phyloP scores from a whole-genome alignment of 441 rosid species.

The Macaranga tanarius region DNA sequence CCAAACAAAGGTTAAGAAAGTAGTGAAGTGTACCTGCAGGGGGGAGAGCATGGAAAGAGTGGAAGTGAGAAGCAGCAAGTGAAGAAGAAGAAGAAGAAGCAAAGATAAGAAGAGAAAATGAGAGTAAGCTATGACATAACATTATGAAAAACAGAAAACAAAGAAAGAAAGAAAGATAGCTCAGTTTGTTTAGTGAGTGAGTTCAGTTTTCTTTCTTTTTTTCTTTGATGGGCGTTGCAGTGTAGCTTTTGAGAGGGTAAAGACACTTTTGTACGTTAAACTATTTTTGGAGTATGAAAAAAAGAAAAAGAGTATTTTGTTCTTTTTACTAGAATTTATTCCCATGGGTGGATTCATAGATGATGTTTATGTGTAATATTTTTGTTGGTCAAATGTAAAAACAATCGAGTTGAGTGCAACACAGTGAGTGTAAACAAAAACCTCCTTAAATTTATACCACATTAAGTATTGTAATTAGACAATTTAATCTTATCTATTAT shows the following conservation, averaged over 20 bases:
- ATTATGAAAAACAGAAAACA: constrained; percentile 17
- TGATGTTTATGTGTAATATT: too few relatives aligned
- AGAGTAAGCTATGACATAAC: constrained; percentile 31
- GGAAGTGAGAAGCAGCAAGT: constrained; percentile 41
- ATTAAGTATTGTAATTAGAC: too few relatives aligned
- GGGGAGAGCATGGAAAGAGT: constrained; percentile 40
- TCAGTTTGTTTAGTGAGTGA: background rate
- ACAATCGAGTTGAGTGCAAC: too few relatives aligned
- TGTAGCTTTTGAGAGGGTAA: background rate
- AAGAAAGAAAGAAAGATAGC: background rate
- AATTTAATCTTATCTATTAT: too few relatives aligned
- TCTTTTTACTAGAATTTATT: too few relatives aligned
- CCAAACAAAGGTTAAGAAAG: constrained; percentile 22
- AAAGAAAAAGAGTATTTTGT: background rate
- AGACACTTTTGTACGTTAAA: background rate
- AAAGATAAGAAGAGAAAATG: constrained; percentile 27
- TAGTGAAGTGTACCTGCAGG: constrained; percentile 42
- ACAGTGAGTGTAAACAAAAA: too few relatives aligned
- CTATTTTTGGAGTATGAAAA: background rate
- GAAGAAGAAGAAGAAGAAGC: constrained; percentile 37
- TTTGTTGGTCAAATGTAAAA: too few relatives aligned
- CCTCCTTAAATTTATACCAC: too few relatives aligned
- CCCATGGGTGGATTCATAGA: too few relatives aligned
- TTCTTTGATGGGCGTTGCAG: background rate
- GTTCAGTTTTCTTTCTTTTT: background rate